Percentiles rank a stretch among this genome's conserved stretches.
Evolutionary conservation across 192 early-diverging fungal species (phyloP).

Genomic region (Backusella westeae): DNA sequence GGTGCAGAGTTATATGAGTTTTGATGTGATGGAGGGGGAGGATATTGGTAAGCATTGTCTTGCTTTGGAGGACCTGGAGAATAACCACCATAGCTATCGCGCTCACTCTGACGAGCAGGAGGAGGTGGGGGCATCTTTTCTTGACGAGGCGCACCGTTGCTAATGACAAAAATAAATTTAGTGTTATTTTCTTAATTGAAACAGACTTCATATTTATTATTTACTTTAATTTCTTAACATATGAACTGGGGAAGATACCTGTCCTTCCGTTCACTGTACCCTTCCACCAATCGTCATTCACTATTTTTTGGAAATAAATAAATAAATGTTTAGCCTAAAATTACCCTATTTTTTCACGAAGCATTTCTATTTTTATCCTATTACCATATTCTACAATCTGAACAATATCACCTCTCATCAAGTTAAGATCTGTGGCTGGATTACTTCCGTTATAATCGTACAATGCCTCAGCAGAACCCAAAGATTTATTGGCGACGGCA

Average conservation of each 20-base stretch:
- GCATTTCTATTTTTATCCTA: neutral
- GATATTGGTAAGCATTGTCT: neutral
- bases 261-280: constrained; percentile 26
- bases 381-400: constrained; percentile 41
- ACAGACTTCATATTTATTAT: constrained; percentile 1
- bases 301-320: constrained; percentile 13
- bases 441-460: constrained; percentile 63
- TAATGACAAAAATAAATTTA: neutral
- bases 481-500: neutral
- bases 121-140: neutral
- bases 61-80: neutral
- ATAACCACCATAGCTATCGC: neutral
- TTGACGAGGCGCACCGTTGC: neutral
- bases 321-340: neutral
- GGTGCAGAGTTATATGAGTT: neutral
- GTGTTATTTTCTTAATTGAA: neutral
- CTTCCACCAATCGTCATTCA: constrained; percentile 40
- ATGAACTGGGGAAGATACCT: constrained; percentile 33
- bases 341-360: neutral
- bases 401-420: constrained; percentile 62
- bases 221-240: constrained; percentile 29
- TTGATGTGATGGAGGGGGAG: neutral
- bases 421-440: constrained; percentile 51
- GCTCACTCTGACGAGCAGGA: neutral
- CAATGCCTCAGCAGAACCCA: constrained; percentile 47